Evolutionary conservation across 2,329 filamentous ascomycete species (phyloP).

Genomic region (Nemania abortiva): DNA sequence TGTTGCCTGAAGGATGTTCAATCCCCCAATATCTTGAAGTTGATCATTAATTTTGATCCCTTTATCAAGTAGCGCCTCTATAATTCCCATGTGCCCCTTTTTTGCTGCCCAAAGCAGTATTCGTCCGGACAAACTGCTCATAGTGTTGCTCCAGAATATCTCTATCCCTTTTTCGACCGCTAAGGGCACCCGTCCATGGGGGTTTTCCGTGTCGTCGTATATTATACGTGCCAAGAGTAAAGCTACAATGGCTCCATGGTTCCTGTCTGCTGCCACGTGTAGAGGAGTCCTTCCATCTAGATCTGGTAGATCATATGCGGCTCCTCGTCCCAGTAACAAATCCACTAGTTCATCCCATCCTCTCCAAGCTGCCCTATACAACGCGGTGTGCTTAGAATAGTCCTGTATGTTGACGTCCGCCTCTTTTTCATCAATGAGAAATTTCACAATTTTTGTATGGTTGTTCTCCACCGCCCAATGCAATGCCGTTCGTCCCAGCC

Average conservation of each 20-base stretch:
- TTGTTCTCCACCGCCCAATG: slow-evolving; percentile 20
- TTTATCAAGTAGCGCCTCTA: neutral
- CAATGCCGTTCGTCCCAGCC: slow-evolving; percentile 18
- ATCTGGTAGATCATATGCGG: neutral
- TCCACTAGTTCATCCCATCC: slow-evolving; percentile 4
- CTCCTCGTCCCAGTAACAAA: slow-evolving; percentile 8
- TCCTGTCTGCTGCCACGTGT: neutral
- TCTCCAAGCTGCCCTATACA: slow-evolving; percentile 22
- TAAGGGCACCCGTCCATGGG: neutral
- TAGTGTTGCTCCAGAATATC: neutral
- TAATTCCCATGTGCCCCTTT: neutral
- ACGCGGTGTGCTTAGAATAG: slow-evolving; percentile 4
- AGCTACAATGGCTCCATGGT: neutral
- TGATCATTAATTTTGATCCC: neutral
- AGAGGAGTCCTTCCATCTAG: neutral
- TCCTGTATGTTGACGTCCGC: slow-evolving; percentile 9
- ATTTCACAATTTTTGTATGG: slow-evolving; percentile 1
- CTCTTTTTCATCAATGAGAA: neutral
- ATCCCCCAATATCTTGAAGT: neutral
- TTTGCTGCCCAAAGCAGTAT: slow-evolving; percentile 8
- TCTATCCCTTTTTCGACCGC: neutral
- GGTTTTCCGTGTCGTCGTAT: neutral
- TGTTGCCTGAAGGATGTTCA: slow-evolving; percentile 4
- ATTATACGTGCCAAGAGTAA: neutral
- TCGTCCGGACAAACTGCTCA: neutral